Evolutionary conservation across 805 yeast species (phyloP), one percentile per base, ranked within the genome.

Genomic region (Starmerella geochares): DNA sequence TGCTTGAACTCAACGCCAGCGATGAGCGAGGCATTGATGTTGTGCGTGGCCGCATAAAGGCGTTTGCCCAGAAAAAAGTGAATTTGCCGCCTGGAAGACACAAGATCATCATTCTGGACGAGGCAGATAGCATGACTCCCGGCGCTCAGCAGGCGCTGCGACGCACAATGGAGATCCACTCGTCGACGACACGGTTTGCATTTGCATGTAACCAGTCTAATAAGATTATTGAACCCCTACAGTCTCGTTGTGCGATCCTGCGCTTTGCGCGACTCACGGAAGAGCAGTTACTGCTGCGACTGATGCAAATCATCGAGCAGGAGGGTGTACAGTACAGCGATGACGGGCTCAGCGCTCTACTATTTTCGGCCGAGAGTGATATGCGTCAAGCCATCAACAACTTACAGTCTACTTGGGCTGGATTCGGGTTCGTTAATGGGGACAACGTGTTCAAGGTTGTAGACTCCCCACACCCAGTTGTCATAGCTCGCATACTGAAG

Each of bases 1-100:
- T 90, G 0, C 68, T 92, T 50, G 98, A 92, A 66, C 71, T 92
- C 62, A 92, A 92, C 65, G 98, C 98, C 1, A 83, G 94, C 1
- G 98, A 92, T 64, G 97, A 92, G 64, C 76, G 98, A 70, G 98
- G 98, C 55, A 92, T 92, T 47, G 98, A 92, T 47, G 95, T 88
- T 23, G 97, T 92, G 10, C 75, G 98, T 54, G 88, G 86, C 59
- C 81, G 84, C 60, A 92, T 92, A 69, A 92, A 92, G 66, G 86
- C 85, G 54, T 92, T 92, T 75, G 97, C 98, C 3, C 96, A 87
- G 62, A 88, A 88, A 60, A 88, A 86, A 64, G 90, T 88, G 43
- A 80, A 74, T 61, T 70, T 92, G 55, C 95, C 96, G 0, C 76
- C 81, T 0, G 96, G 96, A 1, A 75, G 90, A 58, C 96, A 90